Evolutionary conservation across 257 asterid species (phyloP), one percentile per base, ranked within the genome.

Genomic region (Solanum pimpinellifolium): DNA sequence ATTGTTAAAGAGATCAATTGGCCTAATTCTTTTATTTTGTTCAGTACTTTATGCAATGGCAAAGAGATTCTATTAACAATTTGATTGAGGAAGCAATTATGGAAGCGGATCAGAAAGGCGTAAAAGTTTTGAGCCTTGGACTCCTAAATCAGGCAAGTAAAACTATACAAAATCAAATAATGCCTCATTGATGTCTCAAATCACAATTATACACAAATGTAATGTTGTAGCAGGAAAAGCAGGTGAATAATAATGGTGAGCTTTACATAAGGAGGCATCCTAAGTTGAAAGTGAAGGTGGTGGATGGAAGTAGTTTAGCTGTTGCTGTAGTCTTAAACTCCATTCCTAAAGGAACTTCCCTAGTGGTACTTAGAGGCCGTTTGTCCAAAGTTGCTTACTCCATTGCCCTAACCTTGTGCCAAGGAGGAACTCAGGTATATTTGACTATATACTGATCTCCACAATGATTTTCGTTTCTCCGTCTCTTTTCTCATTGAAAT

Each of bases 241-340:
- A 87, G 42, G 69, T 88, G 7, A 91, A 89, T n/a, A 65, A 56
- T 6, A 88, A 88, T 25, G 93, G 89, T 35, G 92, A 89, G 73
- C 77, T 90, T 25, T 91, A 91, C 18, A 44, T 90, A 70, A 87
- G 85, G 77, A 88, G 68, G 85, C 68, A 87, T 46, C 92, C 92
- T 1, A 27, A 62, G 14, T 78, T 88, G 35, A 91, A 87, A 82
- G 44, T 91, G 76, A 89, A 80, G 86, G 37, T 91, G 87, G 90
- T 91, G 18, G 93, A 90, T 91, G 93, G 93, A 27, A 91, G 92
- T 85, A 87, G 93, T 46, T 84, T 91, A 81, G 92, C 89, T 2
- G 90, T 69, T 65, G 93, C 89, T 8, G 73, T 91, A 5, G 90
- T 90, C n/a, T 73, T 91, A 21, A 91, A 90, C 56, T 85, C 87